Conservation (phyloP, 2,329 filamentous ascomycete species). For the Graphilbum ipis-grandicollis region DNA sequence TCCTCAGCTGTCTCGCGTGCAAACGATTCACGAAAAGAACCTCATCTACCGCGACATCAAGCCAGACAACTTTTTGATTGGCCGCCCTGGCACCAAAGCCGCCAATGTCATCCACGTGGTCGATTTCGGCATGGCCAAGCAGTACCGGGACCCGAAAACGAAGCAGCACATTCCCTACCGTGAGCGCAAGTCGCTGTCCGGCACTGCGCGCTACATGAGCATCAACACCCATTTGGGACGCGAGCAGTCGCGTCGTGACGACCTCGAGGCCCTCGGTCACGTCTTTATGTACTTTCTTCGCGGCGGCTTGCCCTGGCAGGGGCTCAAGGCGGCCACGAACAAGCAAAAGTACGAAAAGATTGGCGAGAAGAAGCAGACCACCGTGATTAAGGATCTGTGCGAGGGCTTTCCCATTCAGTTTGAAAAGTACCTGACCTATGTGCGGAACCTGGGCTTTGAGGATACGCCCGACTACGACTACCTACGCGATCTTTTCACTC, state of each 20-base stretch:
- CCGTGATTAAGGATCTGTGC: slow-evolving; percentile 88
- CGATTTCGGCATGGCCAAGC: slow-evolving; percentile 99
- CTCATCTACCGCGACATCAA: slow-evolving; percentile 99
- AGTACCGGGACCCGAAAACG: slow-evolving; percentile 95
- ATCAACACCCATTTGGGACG: slow-evolving; percentile 97
- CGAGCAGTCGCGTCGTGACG: slow-evolving; percentile 89
- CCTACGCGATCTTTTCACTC: slow-evolving; percentile 86
- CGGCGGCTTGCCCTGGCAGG: slow-evolving; percentile 56
- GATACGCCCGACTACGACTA: slow-evolving; percentile 98
- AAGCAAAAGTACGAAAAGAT: slow-evolving; percentile 99
- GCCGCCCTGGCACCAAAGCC: slow-evolving; percentile 78
- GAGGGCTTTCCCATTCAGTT: slow-evolving; percentile 95
- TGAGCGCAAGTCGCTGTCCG: slow-evolving; percentile 90
- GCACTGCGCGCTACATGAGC: slow-evolving; percentile 96
- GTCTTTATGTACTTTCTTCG: slow-evolving; percentile 61
- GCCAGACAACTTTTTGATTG: slow-evolving; percentile 97
- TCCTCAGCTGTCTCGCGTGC: slow-evolving; percentile 69
- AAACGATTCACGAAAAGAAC: slow-evolving; percentile 94
- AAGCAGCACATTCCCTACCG: slow-evolving; percentile 98
- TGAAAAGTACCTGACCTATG: slow-evolving; percentile 92
- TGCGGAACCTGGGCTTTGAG: slow-evolving; percentile 94
- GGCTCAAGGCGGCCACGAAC: slow-evolving; percentile 55
- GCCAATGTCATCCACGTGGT: slow-evolving; percentile 97
- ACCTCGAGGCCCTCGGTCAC: slow-evolving; percentile 72
- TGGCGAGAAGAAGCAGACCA: slow-evolving; percentile 99